Evolutionary conservation across 2,329 filamentous ascomycete genomes (phyloP).

Genomic region (Ophiostoma populinum): DNA sequence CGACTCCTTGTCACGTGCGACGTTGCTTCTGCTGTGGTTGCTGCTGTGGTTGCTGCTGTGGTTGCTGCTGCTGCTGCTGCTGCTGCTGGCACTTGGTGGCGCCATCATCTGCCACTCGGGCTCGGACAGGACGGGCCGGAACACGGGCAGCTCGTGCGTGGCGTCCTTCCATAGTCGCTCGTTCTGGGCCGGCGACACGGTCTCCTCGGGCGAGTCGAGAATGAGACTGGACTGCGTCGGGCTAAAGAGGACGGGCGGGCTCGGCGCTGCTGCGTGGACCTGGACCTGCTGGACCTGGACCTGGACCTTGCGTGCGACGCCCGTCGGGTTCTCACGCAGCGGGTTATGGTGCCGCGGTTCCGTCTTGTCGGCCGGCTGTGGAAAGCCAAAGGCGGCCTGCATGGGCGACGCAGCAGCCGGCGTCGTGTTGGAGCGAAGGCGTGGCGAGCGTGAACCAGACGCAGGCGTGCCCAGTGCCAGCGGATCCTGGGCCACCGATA

Average conservation of each 20-base stretch:
- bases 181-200: constrained; percentile 11
- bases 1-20: neutral
- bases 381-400: neutral
- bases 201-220: constrained; percentile 24
- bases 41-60: constrained; percentile 7
- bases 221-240: constrained; percentile 20
- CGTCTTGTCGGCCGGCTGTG: neutral
- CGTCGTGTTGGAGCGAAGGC: constrained; percentile 35
- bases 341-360: constrained; percentile 5
- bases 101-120: constrained; percentile 32
- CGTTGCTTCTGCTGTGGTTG: constrained; percentile 9
- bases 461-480: constrained; percentile 9
- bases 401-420: constrained; percentile 19
- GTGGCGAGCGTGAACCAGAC: constrained; percentile 19
- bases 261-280: neutral
- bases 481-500: constrained; percentile 7
- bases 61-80: constrained; percentile 6
- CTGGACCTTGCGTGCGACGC: constrained; percentile 3
- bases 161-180: neutral
- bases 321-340: constrained; percentile 10
- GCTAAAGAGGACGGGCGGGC: constrained; percentile 15
- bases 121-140: constrained; percentile 22
- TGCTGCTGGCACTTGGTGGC: constrained; percentile 18
- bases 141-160: constrained; percentile 12
- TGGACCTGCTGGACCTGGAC: neutral